phyloP scores from a whole-genome alignment of 2,329 filamentous ascomycete genomes.

The Clonostachys sp. region DNA sequence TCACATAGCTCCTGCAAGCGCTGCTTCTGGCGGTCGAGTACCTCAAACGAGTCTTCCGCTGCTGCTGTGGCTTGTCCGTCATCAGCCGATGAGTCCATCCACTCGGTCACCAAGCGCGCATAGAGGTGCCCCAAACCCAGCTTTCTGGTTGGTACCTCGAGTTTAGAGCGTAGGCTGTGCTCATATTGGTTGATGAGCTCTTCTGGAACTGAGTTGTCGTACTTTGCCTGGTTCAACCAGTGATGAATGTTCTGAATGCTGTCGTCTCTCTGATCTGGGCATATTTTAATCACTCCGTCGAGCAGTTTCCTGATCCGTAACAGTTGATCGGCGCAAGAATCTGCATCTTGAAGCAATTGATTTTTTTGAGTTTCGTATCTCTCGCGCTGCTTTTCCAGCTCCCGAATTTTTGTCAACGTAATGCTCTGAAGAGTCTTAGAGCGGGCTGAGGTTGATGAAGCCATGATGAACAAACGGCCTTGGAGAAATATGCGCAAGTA shows the following conservation, averaged over 20 bases:
- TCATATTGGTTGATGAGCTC: not conserved
- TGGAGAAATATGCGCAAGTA: too few species aligned
- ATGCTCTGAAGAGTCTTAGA: not conserved
- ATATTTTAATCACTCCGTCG: not conserved
- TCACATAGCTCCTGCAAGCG: not conserved
- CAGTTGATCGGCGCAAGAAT: not conserved
- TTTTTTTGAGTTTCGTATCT: not conserved
- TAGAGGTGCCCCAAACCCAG: not conserved
- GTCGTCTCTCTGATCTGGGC: not conserved
- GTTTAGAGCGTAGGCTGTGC: not conserved
- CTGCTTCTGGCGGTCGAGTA: not conserved
- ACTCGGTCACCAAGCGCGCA: not conserved
- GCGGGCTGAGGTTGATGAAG: not conserved
- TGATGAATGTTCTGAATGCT: not conserved
- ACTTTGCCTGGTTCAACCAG: not conserved
- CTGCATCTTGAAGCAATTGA: not conserved
- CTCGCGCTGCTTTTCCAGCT: not conserved
- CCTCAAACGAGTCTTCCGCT: not conserved
- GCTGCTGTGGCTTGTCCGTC: not conserved
- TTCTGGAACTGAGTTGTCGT: not conserved
- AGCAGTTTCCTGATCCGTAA: not conserved
- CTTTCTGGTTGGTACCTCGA: not conserved
- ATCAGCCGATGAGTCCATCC: not conserved
- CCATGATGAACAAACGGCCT: not conserved
- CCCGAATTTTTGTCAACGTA: not conserved